phyloP scores from a whole-genome alignment of 2,329 filamentous ascomycete genomes.

The Cordyceps cateniannulata region DNA sequence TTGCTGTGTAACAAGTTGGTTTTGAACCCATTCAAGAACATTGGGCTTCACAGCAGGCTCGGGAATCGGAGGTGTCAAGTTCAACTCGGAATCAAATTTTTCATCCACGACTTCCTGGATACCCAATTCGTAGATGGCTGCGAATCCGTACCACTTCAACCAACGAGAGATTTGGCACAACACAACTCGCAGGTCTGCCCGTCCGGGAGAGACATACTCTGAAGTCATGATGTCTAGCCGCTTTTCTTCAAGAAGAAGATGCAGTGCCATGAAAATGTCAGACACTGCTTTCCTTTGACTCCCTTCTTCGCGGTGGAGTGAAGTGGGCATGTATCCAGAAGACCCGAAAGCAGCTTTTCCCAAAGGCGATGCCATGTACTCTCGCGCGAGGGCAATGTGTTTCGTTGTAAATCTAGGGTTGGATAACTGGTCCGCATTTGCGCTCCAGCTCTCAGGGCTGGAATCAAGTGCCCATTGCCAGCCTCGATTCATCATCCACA shows the following conservation, averaged over 20 bases:
- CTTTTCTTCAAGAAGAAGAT: slow-evolving; percentile 82
- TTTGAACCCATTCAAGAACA: slow-evolving; percentile 49
- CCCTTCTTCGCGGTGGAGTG: slow-evolving; percentile 43
- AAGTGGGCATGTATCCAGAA: slow-evolving; percentile 61
- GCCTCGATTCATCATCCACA: slow-evolving; percentile 54
- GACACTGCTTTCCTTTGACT: slow-evolving; percentile 55
- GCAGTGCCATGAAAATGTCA: slow-evolving; percentile 68
- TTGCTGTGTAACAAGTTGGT: slow-evolving; percentile 33
- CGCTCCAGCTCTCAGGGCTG: slow-evolving; percentile 23
- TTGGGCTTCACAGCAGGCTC: slow-evolving; percentile 31
- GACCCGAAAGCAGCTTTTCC: slow-evolving; percentile 48
- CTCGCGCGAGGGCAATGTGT: slow-evolving; percentile 53
- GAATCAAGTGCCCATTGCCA: slow-evolving; percentile 69
- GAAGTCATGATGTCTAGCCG: slow-evolving; percentile 63
- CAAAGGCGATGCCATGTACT: slow-evolving; percentile 56
- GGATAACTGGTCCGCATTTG: slow-evolving; percentile 21
- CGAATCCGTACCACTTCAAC: slow-evolving; percentile 62
- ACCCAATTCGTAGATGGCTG: slow-evolving; percentile 43
- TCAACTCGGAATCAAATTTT: slow-evolving; percentile 30
- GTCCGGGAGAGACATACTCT: slow-evolving; percentile 37
- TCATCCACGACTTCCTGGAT: slow-evolving; percentile 42
- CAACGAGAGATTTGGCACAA: slow-evolving; percentile 76
- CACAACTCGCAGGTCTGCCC: slow-evolving; percentile 58
- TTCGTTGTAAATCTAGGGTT: slow-evolving; percentile 37
- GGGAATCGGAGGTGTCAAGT: slow-evolving; percentile 26